Percentiles rank a stretch among this genome's conserved stretches.
These are phyloP conservation scores for Phytophthora palmivora DNA, from an alignment of 352 stramenopile genomes.

Conservation along the genomic window DNA sequence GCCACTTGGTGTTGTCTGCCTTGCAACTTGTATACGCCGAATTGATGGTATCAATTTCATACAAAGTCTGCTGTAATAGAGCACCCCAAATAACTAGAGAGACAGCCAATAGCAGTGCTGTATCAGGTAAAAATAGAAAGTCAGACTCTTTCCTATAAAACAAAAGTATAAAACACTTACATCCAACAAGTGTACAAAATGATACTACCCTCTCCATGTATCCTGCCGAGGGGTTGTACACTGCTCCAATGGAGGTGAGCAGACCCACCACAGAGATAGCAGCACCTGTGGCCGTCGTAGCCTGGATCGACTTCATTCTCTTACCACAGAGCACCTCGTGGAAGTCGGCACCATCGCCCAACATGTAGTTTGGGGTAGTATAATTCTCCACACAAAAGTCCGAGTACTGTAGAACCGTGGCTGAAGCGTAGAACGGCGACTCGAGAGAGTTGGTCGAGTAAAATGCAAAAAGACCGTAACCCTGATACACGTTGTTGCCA, in stretches of 20 bases:
- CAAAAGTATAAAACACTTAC: constrained; percentile 51
- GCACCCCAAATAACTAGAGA: constrained; percentile 86
- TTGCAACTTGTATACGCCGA: constrained; percentile 81
- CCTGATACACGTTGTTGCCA: constrained; percentile 78
- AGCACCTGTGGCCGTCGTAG: constrained; percentile 65
- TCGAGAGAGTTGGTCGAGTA: constrained; percentile 80
- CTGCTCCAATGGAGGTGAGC: constrained; percentile 69
- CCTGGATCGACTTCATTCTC: constrained; percentile 73
- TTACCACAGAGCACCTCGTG: constrained; percentile 75
- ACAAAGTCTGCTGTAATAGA: constrained; percentile 77
- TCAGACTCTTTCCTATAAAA: constrained; percentile 4
- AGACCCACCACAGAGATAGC: constrained; percentile 68
- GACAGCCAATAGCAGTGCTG: constrained; percentile 71
- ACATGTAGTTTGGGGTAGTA: constrained; percentile 82
- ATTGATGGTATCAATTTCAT: constrained; percentile 83
- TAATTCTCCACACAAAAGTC: constrained; percentile 67
- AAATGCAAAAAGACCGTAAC: constrained; percentile 84
- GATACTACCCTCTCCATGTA: constrained; percentile 81
- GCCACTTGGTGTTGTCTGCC: constrained; percentile 67
- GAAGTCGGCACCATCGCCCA: constrained; percentile 79
- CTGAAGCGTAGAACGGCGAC: constrained; percentile 81
- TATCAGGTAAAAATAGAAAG: constrained; percentile 17
- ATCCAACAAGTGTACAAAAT: constrained; percentile 82
- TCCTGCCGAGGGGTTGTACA: constrained; percentile 79
- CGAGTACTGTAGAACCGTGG: constrained; percentile 79